Base-by-base conservation (phyloP, 225 moss, liverwort and hornwort species). In the Marchantia paleacea region DNA sequence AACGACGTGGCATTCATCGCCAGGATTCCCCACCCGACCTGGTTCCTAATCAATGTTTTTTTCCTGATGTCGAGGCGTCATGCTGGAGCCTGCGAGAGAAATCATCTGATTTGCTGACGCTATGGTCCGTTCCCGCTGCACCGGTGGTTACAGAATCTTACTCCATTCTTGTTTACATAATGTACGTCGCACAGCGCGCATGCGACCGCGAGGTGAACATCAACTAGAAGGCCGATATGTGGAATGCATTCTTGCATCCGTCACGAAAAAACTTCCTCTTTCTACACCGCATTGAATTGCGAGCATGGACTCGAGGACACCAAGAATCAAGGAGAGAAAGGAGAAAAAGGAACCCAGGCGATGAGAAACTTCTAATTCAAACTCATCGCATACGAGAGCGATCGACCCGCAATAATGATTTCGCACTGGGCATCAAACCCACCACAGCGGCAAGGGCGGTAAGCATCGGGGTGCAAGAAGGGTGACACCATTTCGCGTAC, bases 21-120 rank as follows among this genome's bases (percentile, higher is more conserved):
- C 52, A 61, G 53, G 57, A 29, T 77, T 61, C 54, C 53, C 77
- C 76, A 72, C 31, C 30, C 48, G 14, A 28, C 51, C 16, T 81
- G 48, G 29, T 39, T 72, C 24, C 75, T 69, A 80, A 75, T 52
- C 28, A 47, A 1, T 39, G 24, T 62, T 76, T 76, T 62, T 61
- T 76, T 70, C 7, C 75, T 60, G 60, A 26, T 39, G 81, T 66
- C 55, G 67, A 75, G 75, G 76, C 49, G 62, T 48, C 67, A 78
- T 74, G 81, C 85, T 53, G 75, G 68, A 52, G 69, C 75, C 24
- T 13, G 30, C 81, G 65, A 65, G 78, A 55, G 51, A 76, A 60
- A 58, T 80, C 84, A 84, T 81, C 78, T 58, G 73, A 84, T 81
- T 75, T 57, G 55, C 51, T 28, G 49, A 55, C 84, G 55, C 78